Evolutionary conservation across 306 rosid species (phyloP), one percentile per base, ranked within the genome.

Genomic region (Cicer chorassanicum): DNA sequence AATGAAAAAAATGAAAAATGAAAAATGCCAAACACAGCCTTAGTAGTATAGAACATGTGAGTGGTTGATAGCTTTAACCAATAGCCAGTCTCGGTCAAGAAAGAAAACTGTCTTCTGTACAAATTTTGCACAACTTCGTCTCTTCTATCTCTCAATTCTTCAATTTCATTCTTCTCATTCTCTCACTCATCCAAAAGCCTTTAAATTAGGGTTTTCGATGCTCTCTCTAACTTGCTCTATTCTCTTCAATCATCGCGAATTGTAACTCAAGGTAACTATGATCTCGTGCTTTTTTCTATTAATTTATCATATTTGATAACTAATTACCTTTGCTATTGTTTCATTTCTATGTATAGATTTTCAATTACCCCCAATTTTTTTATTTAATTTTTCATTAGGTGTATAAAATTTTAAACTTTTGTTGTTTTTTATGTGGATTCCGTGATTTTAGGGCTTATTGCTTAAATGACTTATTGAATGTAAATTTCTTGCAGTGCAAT

Each of bases 201-300:
- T 45, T 8, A 4, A 49, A 34, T 8, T 84, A 72, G 82, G 80
- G 74, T 78, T 81, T 75, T 77, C 82, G 9, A 64, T 80, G 57
- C 80, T 55, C 45, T 45, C 40, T 44, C 59, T 64, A 40, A 45
- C 38, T 45, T 18, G 5, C 46, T 29, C 43, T 21, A 1, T 34
- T 18, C 61, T 63, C 51, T 46, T 34, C 14, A 67, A 44, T 71
- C 75, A 29, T 77, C 60, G 44, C 65, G 18, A 61, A 60, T 40
- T 79, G 62, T 65, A 63, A 74, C 76, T 81, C 65, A 16, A 79
- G 96, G 91, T 90, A 56, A 6, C 46, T n/a, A 73, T 74, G 57
- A 75, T 84, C 63, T 65, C 13, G 14, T 18, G 78, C 1, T 67
- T 46, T 62, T 46, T 24, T 41, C 65, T 68, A 67, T 38, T 21